A percentile compares a stretch with the other conserved stretches of the same genome.
Conservation (phyloP, 2,329 filamentous ascomycete genomes). For the Colletotrichum destructivum region DNA sequence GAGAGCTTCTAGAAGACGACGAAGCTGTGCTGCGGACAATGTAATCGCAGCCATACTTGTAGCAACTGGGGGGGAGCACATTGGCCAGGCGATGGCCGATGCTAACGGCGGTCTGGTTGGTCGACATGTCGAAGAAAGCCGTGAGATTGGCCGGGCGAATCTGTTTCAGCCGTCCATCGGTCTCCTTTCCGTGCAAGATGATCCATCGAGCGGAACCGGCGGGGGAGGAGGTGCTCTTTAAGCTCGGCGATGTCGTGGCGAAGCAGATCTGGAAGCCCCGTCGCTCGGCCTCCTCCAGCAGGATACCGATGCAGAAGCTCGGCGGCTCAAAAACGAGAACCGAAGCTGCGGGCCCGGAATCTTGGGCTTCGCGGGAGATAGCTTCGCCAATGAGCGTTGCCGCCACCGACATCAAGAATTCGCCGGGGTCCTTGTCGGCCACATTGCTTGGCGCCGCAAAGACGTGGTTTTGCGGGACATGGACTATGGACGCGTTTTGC, state of each 20-base stretch:
- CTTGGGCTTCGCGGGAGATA: no score
- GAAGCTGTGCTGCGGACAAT: background rate
- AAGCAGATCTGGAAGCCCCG: no score
- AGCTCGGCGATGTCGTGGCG: no score
- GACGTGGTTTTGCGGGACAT: background rate
- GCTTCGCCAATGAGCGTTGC: no score
- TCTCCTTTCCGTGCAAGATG: background rate
- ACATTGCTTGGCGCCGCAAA: background rate
- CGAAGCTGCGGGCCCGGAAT: no score
- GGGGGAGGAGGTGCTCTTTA: no score
- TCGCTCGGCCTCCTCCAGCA: no score
- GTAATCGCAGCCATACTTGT: background rate
- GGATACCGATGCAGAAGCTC: no score
- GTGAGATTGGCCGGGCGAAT: background rate
- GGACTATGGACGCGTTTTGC: conserved; percentile 17
- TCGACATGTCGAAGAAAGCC: conserved; percentile 3
- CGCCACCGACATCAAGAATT: background rate
- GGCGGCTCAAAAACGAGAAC: no score
- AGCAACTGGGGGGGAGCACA: background rate
- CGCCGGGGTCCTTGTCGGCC: background rate
- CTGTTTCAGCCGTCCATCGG: background rate
- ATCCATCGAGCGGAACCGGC: conserved; percentile 6
- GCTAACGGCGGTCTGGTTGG: background rate
- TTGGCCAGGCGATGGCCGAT: conserved; percentile 1
- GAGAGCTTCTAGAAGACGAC: no score